Percentiles rank a stretch among this genome's conserved stretches.
Evolutionary conservation across 1,284 basidiomycete species (phyloP).

Genomic region (Baeospora myosura): DNA sequence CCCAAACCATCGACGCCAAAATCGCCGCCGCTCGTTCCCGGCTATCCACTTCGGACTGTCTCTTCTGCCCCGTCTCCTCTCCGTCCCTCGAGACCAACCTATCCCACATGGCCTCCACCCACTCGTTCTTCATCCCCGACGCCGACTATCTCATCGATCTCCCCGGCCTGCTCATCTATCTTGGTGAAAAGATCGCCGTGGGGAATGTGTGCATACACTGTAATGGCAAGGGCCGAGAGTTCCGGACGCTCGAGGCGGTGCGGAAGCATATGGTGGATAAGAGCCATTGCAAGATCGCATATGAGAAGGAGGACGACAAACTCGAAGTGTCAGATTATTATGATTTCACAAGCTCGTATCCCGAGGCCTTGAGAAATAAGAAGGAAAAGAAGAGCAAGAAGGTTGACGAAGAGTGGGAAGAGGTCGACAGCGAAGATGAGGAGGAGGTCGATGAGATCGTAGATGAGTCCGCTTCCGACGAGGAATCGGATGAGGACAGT

Average conservation of each 20-base stretch:
- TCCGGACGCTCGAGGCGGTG: slow-evolving; percentile 76
- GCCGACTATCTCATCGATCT: slow-evolving; percentile 85
- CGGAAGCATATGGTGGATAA: slow-evolving; percentile 94
- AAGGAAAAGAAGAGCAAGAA: slow-evolving; percentile 26
- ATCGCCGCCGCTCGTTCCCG: slow-evolving; percentile 70
- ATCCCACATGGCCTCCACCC: slow-evolving; percentile 79
- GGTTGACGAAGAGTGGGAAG: slow-evolving; percentile 41
- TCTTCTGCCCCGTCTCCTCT: slow-evolving; percentile 73
- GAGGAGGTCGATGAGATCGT: slow-evolving; percentile 49
- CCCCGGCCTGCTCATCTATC: slow-evolving; percentile 75
- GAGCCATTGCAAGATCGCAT: slow-evolving; percentile 93
- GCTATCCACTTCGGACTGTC: slow-evolving; percentile 63
- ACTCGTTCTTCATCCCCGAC: slow-evolving; percentile 97
- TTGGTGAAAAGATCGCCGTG: slow-evolving; percentile 91
- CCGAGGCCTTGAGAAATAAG: slow-evolving; percentile 36
- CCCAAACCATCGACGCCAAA: slow-evolving; percentile 62
- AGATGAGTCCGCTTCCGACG: slow-evolving; percentile 31
- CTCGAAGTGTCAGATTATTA: slow-evolving; percentile 92
- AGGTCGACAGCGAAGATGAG: slow-evolving; percentile 52
- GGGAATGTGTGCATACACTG: slow-evolving; percentile 94
- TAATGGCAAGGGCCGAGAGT: slow-evolving; percentile 71
- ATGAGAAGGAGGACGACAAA: slow-evolving; percentile 74
- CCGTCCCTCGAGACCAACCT: slow-evolving; percentile 62
- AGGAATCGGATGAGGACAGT: slow-evolving; percentile 28
- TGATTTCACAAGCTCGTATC: slow-evolving; percentile 82